phyloP scores from a whole-genome alignment of 352 stramenopile genomes.

The Phytophthora quininea region DNA sequence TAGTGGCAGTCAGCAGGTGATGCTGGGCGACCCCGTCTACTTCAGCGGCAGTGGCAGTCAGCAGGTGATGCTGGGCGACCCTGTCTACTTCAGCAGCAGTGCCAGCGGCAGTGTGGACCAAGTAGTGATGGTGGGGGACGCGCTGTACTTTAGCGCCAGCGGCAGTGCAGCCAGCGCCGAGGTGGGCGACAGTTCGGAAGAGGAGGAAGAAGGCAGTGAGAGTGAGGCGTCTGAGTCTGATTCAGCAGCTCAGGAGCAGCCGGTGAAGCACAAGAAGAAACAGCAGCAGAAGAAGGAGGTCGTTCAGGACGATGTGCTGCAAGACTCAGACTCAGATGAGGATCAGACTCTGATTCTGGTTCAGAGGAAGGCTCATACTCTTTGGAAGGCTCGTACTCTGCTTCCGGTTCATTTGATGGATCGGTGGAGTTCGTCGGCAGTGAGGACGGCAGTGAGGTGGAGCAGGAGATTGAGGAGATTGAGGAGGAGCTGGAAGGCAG shows the following conservation, averaged over 20 bases:
- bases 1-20: background rate
- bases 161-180: conserved; percentile 29
- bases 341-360: conserved; percentile 18
- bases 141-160: conserved; percentile 20
- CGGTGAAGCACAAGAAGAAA: conserved; percentile 13
- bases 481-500: conserved; percentile 10
- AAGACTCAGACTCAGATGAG: background rate
- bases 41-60: background rate
- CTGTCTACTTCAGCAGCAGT: conserved; percentile 11
- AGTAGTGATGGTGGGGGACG: conserved; percentile 13
- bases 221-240: background rate
- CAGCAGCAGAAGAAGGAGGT: conserved; percentile 34
- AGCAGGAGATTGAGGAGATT: conserved; percentile 11
- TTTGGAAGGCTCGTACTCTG: conserved; percentile 16
- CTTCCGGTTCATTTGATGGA: conserved; percentile 25
- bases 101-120: conserved; percentile 16
- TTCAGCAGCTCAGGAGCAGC: conserved; percentile 9
- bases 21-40: background rate
- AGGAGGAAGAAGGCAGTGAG: background rate
- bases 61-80: conserved; percentile 1
- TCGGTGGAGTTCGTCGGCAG: conserved; percentile 34
- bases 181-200: conserved; percentile 8
- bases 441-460: conserved; percentile 17
- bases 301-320: conserved; percentile 6
- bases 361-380: conserved; percentile 18